These are phyloP conservation scores for Claviceps africana DNA, from an alignment of 2,329 filamentous ascomycete genomes.

Conservation along the genomic window DNA sequence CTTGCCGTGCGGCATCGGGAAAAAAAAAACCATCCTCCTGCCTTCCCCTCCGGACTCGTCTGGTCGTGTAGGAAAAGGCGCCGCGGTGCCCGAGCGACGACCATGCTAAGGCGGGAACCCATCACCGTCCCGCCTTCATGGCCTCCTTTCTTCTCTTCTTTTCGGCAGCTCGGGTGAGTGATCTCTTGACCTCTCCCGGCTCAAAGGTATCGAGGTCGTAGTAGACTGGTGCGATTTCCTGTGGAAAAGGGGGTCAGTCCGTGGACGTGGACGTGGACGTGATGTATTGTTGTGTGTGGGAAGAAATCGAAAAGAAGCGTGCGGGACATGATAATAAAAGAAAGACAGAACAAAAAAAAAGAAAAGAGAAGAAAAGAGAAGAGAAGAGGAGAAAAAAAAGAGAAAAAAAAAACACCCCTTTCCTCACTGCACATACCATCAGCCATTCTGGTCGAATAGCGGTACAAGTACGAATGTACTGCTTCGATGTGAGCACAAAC, in stretches of 20 bases:
- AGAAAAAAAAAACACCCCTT: too few species aligned
- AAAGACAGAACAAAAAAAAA: too few species aligned
- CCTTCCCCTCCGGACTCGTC: too few species aligned
- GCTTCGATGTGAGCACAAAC: conserved; percentile 94
- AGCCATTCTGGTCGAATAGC: conserved; percentile 90
- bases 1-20: too few species aligned
- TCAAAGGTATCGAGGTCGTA: conserved; percentile 75
- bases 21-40: too few species aligned
- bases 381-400: background rate
- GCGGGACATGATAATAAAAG: too few species aligned
- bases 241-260: conserved; percentile 2
- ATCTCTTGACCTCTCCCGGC: conserved; percentile 73
- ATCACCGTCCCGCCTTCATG: conserved; percentile 35
- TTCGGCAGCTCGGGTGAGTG: conserved; percentile 42
- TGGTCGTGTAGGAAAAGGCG: too few species aligned
- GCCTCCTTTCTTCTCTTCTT: conserved; percentile 47
- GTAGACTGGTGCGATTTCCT: conserved; percentile 89
- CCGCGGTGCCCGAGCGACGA: too few species aligned
- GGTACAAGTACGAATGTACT: conserved; percentile 91
- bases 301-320: too few species aligned
- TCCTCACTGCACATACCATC: conserved; percentile 44
- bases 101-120: too few species aligned
- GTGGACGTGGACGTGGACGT: too few species aligned
- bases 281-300: background rate
- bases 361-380: background rate